phyloP scores from a whole-genome alignment of 2,329 filamentous ascomycete species.

The Apiospora malaysiana region DNA sequence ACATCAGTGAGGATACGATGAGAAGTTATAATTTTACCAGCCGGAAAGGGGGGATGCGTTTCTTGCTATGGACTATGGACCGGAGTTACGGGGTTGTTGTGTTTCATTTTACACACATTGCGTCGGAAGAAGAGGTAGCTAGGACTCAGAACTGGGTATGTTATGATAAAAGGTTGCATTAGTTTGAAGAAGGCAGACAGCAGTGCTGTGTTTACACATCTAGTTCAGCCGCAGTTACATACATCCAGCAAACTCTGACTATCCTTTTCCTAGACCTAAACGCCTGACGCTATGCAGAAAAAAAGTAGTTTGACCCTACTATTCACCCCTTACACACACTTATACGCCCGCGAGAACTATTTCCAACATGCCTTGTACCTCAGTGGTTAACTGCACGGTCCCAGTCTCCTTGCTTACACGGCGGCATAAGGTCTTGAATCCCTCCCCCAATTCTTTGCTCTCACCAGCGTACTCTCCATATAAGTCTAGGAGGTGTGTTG shows the following conservation, averaged over 20 bases:
- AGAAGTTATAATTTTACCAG: background rate
- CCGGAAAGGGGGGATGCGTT: background rate
- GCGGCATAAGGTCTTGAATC: conserved; percentile 71
- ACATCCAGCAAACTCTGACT: conserved; percentile 2
- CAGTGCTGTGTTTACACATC: conserved; percentile 13
- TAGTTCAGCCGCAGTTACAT: conserved; percentile 7
- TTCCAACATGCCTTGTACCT: conserved; percentile 88
- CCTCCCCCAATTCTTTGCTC: conserved; percentile 73
- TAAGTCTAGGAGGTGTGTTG: conserved; percentile 81
- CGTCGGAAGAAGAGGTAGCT: background rate
- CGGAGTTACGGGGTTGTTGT: background rate
- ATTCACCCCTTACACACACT: conserved; percentile 37
- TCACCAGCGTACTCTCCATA: conserved; percentile 82
- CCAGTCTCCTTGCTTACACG: conserved; percentile 80
- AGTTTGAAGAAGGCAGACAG: conserved; percentile 13
- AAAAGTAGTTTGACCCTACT: background rate
- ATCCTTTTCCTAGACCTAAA: conserved; percentile 22
- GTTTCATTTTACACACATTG: background rate
- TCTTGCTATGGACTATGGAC: background rate
- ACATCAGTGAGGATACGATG: background rate
- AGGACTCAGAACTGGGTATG: conserved; percentile 7
- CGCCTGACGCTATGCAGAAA: conserved; percentile 24
- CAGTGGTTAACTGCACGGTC: conserved; percentile 80
- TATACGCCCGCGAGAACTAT: conserved; percentile 56
- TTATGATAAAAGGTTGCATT: conserved; percentile 7